phyloP scores from a whole-genome alignment of 108 stramenopile genomes.

The Nitzschia sp. region DNA sequence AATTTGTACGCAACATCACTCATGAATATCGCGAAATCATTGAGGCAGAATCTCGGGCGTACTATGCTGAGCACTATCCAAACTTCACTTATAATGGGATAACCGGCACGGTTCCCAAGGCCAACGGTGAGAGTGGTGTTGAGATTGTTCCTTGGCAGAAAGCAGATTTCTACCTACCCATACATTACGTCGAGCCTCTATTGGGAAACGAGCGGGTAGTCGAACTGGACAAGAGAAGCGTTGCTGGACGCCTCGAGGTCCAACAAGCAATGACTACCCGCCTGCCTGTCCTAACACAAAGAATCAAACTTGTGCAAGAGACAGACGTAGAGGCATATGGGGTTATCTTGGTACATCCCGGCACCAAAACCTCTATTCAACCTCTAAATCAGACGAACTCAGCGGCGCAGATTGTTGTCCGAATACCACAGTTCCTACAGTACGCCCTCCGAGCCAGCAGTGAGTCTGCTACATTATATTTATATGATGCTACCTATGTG shows the following conservation, averaged over 20 bases:
- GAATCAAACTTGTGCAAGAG: background rate
- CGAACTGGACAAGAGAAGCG: background rate
- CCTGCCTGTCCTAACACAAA: background rate
- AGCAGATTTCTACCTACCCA: background rate
- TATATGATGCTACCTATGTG: background rate
- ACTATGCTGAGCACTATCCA: slow-evolving; percentile 27
- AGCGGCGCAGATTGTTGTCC: background rate
- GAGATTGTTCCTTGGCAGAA: background rate
- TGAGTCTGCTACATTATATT: background rate
- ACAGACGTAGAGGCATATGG: background rate
- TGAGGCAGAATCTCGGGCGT: slow-evolving; percentile 32
- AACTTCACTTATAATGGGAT: slow-evolving; percentile 34
- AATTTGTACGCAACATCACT: background rate
- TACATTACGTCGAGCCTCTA: background rate
- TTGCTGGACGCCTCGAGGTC: background rate
- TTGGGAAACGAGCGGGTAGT: background rate
- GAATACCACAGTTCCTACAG: background rate
- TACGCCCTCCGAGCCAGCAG: background rate
- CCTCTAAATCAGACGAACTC: background rate
- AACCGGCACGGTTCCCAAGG: background rate
- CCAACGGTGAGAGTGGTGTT: slow-evolving; percentile 2
- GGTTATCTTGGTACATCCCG: background rate
- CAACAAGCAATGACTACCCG: background rate
- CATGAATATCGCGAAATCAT: background rate
- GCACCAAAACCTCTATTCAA: background rate